Evolutionary conservation across 2,329 filamentous ascomycete genomes (phyloP).

Genomic region (Davidsoniella australis): DNA sequence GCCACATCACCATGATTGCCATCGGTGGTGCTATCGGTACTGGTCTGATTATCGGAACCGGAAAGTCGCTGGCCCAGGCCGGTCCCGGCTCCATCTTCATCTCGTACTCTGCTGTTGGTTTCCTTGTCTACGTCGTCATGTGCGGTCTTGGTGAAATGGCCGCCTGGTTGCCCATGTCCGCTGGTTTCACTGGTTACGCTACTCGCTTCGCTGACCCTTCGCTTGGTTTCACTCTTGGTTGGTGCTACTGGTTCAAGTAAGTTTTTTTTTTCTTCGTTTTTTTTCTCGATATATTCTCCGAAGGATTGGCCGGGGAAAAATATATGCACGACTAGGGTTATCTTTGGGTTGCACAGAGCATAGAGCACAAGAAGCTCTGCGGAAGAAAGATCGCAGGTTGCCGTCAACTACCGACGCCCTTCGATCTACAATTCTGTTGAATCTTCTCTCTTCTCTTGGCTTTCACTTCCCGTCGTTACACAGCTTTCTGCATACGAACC

Average conservation of each 20-base stretch:
- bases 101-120: slow-evolving; percentile 50
- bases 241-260: slow-evolving; percentile 30
- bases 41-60: slow-evolving; percentile 55
- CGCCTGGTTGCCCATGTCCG: slow-evolving; percentile 59
- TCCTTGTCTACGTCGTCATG: slow-evolving; percentile 69
- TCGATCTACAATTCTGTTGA: neutral
- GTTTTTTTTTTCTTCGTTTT: slow-evolving; percentile 15
- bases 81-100: slow-evolving; percentile 53
- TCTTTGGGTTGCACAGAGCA: no score
- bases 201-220: slow-evolving; percentile 65
- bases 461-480: no score
- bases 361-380: no score
- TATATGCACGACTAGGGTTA: no score
- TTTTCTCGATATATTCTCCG: neutral
- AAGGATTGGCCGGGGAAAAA: neutral
- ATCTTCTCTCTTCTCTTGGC: neutral
- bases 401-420: neutral
- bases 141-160: slow-evolving; percentile 71
- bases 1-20: slow-evolving; percentile 44
- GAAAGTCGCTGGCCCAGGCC: slow-evolving; percentile 33
- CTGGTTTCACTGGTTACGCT: slow-evolving; percentile 70
- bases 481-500: no score
- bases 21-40: slow-evolving; percentile 62
- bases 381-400: no score
- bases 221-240: slow-evolving; percentile 63